Evolutionary conservation across 768 basidiomycete genomes (phyloP), one percentile per base, ranked within the genome.

Genomic region (Plicaturopsis crispa): DNA sequence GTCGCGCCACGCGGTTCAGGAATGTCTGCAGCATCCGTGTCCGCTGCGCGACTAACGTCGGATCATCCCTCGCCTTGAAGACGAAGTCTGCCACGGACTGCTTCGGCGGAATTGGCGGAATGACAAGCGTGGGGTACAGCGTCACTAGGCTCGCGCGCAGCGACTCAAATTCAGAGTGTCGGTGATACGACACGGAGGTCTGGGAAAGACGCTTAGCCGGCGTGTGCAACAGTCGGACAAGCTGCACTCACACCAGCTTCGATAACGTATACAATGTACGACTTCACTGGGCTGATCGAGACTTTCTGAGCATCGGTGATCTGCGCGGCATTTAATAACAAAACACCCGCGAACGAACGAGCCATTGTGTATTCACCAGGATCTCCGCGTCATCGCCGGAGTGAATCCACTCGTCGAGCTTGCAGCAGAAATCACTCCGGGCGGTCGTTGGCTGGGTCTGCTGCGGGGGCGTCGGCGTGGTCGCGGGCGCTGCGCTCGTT

Each of bases 131-230:
- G 0, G 96, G 96, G 57, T 99, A 96, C 32, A 99, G 70, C 52
- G 80, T 90, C 36, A 78, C 71, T 33, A 99, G 75, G 44, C 73
- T 84, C 37, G 73, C 71, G 36, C 96, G 80, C 28, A 99, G 68
- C 17, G 90, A 91, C 62, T 97, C 91, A 59, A 99, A 99, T 57
- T 98, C 92, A 3, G 94, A 98, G 61, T 99, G 98, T 30, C 96
- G 79, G 49, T 96, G 87, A 23, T 79, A 75, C 8, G 90, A 80
- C 50, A 89, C 83, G 5, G 80, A 72, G 47, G 71, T 78, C 94
- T 98, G n/a, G n/a, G n/a, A 51, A 21, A 12, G 30, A 26, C 19
- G 21, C 38, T 34, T 20, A 43, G 8, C 46, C 52, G 41, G 21
- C 33, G 28, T 28, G 44, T 36, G 39, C 43, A 51, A 21, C 17